Percentiles rank a stretch among this genome's conserved stretches.
Conservation (phyloP, 140 eudicot genomes). For the Bidens hawaiensis region DNA sequence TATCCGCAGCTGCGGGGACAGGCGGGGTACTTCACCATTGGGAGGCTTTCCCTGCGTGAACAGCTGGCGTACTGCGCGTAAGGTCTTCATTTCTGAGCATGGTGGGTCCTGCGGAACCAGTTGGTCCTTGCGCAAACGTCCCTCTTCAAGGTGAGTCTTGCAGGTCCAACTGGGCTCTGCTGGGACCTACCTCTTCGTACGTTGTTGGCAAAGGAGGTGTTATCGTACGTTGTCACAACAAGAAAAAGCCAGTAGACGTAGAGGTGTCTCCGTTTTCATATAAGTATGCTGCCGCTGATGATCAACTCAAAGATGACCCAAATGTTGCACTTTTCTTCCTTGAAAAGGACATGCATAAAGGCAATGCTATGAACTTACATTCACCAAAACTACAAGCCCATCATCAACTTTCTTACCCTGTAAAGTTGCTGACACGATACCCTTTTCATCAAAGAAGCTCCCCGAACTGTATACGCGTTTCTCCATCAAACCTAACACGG, state of each 20-base stretch:
- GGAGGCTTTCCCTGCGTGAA: too few relatives aligned
- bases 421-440: slow-evolving; percentile 45
- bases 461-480: slow-evolving; percentile 35
- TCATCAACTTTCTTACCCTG: slow-evolving; percentile 48
- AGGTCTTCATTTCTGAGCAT: too few relatives aligned
- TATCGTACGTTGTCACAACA: slow-evolving; percentile 31
- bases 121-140: too few relatives aligned
- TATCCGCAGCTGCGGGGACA: too few relatives aligned
- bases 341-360: slow-evolving; percentile 45
- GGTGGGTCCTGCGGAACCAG: too few relatives aligned
- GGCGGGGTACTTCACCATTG: too few relatives aligned
- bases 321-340: slow-evolving; percentile 54
- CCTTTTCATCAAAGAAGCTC: slow-evolving; percentile 63
- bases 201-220: slow-evolving; percentile 57
- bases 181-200: too few relatives aligned
- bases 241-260: slow-evolving; percentile 40
- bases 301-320: slow-evolving; percentile 48
- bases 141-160: too few relatives aligned
- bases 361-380: slow-evolving; percentile 45
- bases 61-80: too few relatives aligned
- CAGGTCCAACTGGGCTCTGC: too few relatives aligned
- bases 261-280: slow-evolving; percentile 42
- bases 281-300: slow-evolving; percentile 37
- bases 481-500: slow-evolving; percentile 35
- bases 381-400: slow-evolving; percentile 30